phyloP scores from a whole-genome alignment of 805 yeast genomes.

The Cyberlindnera petersonii region DNA sequence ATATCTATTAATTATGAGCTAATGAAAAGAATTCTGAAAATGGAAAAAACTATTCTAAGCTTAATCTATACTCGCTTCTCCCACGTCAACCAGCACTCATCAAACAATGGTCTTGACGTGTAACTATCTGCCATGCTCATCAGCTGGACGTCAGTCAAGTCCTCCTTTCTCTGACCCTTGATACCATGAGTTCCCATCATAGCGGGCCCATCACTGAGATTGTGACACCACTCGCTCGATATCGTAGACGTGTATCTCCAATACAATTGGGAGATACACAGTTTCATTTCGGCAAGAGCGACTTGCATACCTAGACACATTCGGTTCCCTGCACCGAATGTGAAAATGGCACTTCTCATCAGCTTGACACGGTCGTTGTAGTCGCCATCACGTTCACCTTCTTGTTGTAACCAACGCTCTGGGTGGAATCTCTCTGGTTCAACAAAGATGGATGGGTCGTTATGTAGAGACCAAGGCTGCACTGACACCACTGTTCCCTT shows the following conservation, averaged over 20 bases:
- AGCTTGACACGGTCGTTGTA: slow-evolving; percentile 35
- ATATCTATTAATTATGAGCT: no score
- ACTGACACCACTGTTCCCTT: slow-evolving; percentile 53
- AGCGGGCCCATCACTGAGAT: slow-evolving; percentile 24
- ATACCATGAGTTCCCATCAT: slow-evolving; percentile 25
- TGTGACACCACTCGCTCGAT: slow-evolving; percentile 42
- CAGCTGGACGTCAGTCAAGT: slow-evolving; percentile 38
- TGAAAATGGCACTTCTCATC: slow-evolving; percentile 55
- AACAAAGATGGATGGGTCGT: slow-evolving; percentile 42
- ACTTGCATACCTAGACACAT: slow-evolving; percentile 74
- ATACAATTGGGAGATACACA: slow-evolving; percentile 50
- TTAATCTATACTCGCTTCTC: slow-evolving; percentile 3
- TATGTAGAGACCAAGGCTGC: slow-evolving; percentile 65
- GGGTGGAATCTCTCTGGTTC: slow-evolving; percentile 52
- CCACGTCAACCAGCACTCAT: slow-evolving; percentile 46
- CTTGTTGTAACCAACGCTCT: slow-evolving; percentile 53
- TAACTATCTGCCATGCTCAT: slow-evolving; percentile 58
- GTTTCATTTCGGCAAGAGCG: slow-evolving; percentile 62
- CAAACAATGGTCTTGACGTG: slow-evolving; percentile 48
- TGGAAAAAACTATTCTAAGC: no score
- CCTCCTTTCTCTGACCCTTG: slow-evolving; percentile 6
- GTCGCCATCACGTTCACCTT: slow-evolving; percentile 33
- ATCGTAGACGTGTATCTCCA: slow-evolving; percentile 42
- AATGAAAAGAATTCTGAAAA: no score
- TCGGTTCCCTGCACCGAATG: slow-evolving; percentile 69